phyloP scores from a whole-genome alignment of 179 eudicot species.

The Silene noctiflora region DNA sequence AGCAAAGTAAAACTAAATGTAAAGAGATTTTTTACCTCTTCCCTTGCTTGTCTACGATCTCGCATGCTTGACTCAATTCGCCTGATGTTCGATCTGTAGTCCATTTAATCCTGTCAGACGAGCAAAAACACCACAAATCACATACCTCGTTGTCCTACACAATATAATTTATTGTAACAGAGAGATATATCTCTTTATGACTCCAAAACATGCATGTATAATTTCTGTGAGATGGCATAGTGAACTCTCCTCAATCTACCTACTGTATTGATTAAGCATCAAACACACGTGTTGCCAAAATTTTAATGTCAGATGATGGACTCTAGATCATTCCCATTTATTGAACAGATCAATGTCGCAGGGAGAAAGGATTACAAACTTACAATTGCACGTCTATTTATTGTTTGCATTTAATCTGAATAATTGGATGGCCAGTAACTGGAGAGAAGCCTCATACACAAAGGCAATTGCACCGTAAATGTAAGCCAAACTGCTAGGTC shows the following conservation, averaged over 20 bases:
- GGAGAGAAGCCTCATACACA: neutral
- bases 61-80: slow-evolving; percentile 27
- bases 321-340: no score
- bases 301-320: no score
- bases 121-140: slow-evolving; percentile 11
- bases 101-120: slow-evolving; percentile 27
- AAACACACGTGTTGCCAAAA: no score
- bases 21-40: slow-evolving; percentile 26
- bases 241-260: neutral
- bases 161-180: neutral
- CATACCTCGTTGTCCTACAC: neutral
- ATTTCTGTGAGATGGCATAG: neutral
- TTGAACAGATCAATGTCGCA: no score
- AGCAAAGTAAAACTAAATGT: neutral
- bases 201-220: neutral
- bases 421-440: neutral
- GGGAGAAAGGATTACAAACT: no score
- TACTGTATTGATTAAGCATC: neutral
- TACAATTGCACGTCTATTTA: neutral
- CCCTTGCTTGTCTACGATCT: slow-evolving; percentile 21
- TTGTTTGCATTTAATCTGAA: neutral
- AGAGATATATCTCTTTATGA: neutral
- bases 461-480: neutral
- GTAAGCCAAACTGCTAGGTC: neutral
- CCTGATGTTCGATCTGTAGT: slow-evolving; percentile 24